Conservation (phyloP, 192 early-diverging fungal species). For the Lobosporangium transversale region DNA sequence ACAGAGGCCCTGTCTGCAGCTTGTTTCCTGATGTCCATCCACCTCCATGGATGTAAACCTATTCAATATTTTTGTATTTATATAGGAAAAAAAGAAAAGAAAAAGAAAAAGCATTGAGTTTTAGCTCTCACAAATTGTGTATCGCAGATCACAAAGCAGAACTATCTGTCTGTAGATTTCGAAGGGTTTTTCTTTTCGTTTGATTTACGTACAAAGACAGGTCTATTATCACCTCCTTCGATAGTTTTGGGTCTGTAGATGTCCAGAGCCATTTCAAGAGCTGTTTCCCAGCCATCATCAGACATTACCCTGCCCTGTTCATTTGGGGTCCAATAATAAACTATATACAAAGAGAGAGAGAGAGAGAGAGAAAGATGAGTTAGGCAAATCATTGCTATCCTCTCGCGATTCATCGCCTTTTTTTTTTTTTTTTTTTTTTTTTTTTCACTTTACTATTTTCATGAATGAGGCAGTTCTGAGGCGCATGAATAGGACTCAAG, state of each 20-base stretch:
- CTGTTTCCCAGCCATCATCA: slow-evolving; percentile 44
- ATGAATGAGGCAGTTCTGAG: slow-evolving; percentile 20
- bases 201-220: slow-evolving; percentile 54
- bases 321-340: slow-evolving; percentile 29
- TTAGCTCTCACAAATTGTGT: no score
- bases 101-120: no score
- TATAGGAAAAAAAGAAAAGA: no score
- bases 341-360: slow-evolving; percentile 11
- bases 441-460: slow-evolving; percentile 21
- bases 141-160: no score
- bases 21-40: slow-evolving; percentile 69
- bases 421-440: neutral
- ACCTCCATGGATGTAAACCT: slow-evolving; percentile 75
- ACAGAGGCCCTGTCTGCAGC: slow-evolving; percentile 51
- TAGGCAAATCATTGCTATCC: no score
- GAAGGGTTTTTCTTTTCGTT: no score
- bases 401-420: no score
- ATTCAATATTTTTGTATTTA: no score
- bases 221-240: slow-evolving; percentile 27
- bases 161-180: no score
- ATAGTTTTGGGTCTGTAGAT: slow-evolving; percentile 37
- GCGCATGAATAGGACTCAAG: slow-evolving; percentile 23
- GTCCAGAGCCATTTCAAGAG: slow-evolving; percentile 46
- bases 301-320: slow-evolving; percentile 18
- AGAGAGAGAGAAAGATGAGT: neutral